Evolutionary conservation across 148 eudicot species (phyloP), one percentile per base, ranked within the genome.

Genomic region (Salicornia ramosissima): DNA sequence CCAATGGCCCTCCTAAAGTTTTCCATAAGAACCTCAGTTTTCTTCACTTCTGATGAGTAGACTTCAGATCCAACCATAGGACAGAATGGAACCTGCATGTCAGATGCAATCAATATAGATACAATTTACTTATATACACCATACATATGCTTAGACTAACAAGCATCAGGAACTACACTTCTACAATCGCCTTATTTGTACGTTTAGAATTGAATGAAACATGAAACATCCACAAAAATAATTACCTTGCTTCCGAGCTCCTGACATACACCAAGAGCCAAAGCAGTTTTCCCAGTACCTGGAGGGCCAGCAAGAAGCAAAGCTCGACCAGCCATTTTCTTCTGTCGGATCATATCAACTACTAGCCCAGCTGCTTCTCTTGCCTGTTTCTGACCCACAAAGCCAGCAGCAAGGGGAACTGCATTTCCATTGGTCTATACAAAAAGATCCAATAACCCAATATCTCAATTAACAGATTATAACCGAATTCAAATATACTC

Each of bases 61-160:
- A 95, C 97, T 78, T 95, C 99, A 50, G 99, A 95, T 25, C 99
- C 99, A 69, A 95, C 99, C 99, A 95, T 95, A 61, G 99, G 99
- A 76, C 97, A 95, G 65, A 95, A 95, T 0, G 99, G 96, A 70
- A 95, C 99, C 99, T 91, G 67, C 52, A 61, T 71, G 56, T 19
- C 3, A 39, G 53, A 31, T 40, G 70, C 14, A 42, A 52, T 49
- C 29, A 36, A 56, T 49, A n/a, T 63, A 51, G 19, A 39, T 6
- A 19, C 21, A 62, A 46, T 61, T n/a, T n/a, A n/a, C n/a, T n/a
- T n/a, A n/a, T n/a, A n/a, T n/a, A n/a, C n/a, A n/a, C n/a, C n/a
- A n/a, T n/a, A n/a, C n/a, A n/a, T n/a, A n/a, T 64, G 58, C 49
- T 66, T 31, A 50, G 3, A 10, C 52, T 33, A 26, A n/a, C 43